A percentile compares a stretch with the other conserved stretches of the same genome.
Evolutionary conservation across 805 yeast genomes (phyloP).

Genomic region (Saturnispora serradocipensis): DNA sequence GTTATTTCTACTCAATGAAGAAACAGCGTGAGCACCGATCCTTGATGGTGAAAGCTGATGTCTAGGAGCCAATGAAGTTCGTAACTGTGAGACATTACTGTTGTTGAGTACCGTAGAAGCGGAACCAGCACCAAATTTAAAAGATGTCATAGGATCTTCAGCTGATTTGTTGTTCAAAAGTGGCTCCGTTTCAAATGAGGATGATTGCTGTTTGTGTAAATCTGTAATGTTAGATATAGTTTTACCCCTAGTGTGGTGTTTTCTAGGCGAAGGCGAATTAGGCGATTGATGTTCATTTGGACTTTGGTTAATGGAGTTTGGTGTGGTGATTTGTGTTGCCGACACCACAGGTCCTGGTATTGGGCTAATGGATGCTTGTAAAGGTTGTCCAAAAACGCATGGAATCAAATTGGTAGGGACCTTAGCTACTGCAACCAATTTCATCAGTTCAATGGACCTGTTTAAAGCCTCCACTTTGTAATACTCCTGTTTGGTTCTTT

Average conservation of each 20-base stretch:
- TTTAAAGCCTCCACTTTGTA: slow-evolving; percentile 56
- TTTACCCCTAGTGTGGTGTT: slow-evolving; percentile 9
- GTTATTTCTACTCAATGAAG: slow-evolving; percentile 30
- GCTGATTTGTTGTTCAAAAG: background rate
- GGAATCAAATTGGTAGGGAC: slow-evolving; percentile 62
- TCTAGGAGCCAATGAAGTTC: slow-evolving; percentile 16
- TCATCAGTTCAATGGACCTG: slow-evolving; percentile 52
- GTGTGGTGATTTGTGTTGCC: slow-evolving; percentile 3
- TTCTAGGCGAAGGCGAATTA: slow-evolving; percentile 9
- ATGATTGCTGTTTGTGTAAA: background rate
- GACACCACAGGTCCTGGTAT: slow-evolving; percentile 2
- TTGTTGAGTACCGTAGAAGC: slow-evolving; percentile 7
- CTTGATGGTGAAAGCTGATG: slow-evolving; percentile 56
- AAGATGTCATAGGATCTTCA: slow-evolving; percentile 19
- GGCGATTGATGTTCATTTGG: slow-evolving; percentile 6
- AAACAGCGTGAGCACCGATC: slow-evolving; percentile 66
- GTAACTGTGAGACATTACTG: slow-evolving; percentile 5
- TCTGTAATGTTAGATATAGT: slow-evolving; percentile 12
- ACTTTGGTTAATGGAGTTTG: slow-evolving; percentile 4
- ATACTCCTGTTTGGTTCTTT: slow-evolving; percentile 71
- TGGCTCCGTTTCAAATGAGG: background rate
- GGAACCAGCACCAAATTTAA: slow-evolving; percentile 25
- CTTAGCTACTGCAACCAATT: slow-evolving; percentile 48
- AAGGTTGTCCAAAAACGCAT: slow-evolving; percentile 33
- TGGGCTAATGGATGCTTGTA: slow-evolving; percentile 10